A percentile compares a stretch with the other conserved stretches of the same genome.
These are phyloP conservation scores for Dendrocalamus sinicus DNA, from an alignment of 176 grass and related monocot species.

Conservation along the genomic window DNA sequence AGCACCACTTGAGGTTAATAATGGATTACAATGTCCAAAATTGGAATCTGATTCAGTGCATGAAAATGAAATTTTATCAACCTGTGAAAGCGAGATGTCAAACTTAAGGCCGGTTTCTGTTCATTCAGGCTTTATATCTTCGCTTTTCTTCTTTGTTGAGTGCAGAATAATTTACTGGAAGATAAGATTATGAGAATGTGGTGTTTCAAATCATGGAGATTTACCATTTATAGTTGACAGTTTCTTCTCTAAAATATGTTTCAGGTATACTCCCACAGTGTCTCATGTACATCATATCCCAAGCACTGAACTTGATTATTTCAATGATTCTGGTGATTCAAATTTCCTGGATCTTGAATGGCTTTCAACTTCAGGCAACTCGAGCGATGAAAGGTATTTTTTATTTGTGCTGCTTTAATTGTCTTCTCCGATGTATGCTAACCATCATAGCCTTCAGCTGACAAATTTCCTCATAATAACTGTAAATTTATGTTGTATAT, in stretches of 20 bases:
- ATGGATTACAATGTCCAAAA: conserved; percentile 37
- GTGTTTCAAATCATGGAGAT: conserved; percentile 18
- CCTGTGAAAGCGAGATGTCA: conserved; percentile 44
- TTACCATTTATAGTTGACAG: conserved; percentile 17
- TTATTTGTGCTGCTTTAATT: neutral
- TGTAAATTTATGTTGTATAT: neutral
- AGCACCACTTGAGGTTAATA: conserved; percentile 22
- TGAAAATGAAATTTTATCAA: conserved; percentile 45
- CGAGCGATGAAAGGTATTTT: conserved; percentile 53
- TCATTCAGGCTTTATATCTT: conserved; percentile 23
- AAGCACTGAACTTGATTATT: conserved; percentile 19
- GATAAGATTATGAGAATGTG: neutral
- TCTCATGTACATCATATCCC: conserved; percentile 20
- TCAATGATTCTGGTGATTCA: conserved; percentile 48
- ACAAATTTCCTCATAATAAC: conserved; percentile 12
- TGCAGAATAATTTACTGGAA: conserved; percentile 16
- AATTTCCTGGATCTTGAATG: conserved; percentile 63
- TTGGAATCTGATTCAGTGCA: conserved; percentile 38
- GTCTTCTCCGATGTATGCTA: conserved; percentile 18
- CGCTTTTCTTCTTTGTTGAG: neutral
- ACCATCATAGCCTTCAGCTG: neutral
- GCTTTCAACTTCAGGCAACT: conserved; percentile 56
- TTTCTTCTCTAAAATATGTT: conserved; percentile 36
- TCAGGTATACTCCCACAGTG: conserved; percentile 44
- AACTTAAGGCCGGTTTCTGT: conserved; percentile 49